These are phyloP conservation scores for Vachellia pachyceras DNA, from an alignment of 306 rosid genomes.

Conservation along the genomic window DNA sequence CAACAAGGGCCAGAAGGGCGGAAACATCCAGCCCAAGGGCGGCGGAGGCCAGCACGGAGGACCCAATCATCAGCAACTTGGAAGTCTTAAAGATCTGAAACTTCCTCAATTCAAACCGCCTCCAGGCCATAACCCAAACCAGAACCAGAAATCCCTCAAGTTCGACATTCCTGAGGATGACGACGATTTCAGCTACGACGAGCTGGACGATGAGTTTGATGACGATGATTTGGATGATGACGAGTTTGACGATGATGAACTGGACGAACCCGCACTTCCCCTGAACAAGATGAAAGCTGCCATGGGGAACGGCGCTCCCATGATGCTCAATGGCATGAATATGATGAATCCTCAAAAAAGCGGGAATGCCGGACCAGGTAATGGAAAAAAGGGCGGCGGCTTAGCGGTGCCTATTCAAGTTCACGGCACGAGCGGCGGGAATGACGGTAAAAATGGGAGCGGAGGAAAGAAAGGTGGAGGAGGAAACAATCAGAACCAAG, in stretches of 20 bases:
- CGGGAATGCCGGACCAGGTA: slow-evolving; percentile 38
- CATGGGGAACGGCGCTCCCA: slow-evolving; percentile 44
- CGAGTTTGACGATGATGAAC: slow-evolving; percentile 51
- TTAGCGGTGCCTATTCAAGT: slow-evolving; percentile 31
- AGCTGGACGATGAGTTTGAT: slow-evolving; percentile 31
- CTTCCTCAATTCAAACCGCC: too few species aligned
- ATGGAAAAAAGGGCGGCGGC: background rate
- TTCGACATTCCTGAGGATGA: slow-evolving; percentile 45
- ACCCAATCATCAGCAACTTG: slow-evolving; percentile 46
- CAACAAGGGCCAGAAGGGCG: slow-evolving; percentile 56
- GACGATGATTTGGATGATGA: slow-evolving; percentile 42
- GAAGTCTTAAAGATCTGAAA: too few species aligned
- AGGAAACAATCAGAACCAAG: slow-evolving; percentile 29
- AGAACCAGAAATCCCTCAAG: slow-evolving; percentile 53
- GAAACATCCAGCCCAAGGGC: slow-evolving; percentile 54
- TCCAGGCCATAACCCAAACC: background rate
- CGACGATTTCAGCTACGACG: slow-evolving; percentile 43
- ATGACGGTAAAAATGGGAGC: slow-evolving; percentile 30
- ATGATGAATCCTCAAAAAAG: slow-evolving; percentile 53
- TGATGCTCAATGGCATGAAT: slow-evolving; percentile 49
- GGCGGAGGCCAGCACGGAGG: background rate
- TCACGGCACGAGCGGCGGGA: background rate
- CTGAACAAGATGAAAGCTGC: slow-evolving; percentile 43
- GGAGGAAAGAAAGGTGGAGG: slow-evolving; percentile 58
- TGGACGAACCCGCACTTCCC: slow-evolving; percentile 45